phyloP scores from a whole-genome alignment of 805 yeast genomes.

The Cyberlindnera maritima region DNA sequence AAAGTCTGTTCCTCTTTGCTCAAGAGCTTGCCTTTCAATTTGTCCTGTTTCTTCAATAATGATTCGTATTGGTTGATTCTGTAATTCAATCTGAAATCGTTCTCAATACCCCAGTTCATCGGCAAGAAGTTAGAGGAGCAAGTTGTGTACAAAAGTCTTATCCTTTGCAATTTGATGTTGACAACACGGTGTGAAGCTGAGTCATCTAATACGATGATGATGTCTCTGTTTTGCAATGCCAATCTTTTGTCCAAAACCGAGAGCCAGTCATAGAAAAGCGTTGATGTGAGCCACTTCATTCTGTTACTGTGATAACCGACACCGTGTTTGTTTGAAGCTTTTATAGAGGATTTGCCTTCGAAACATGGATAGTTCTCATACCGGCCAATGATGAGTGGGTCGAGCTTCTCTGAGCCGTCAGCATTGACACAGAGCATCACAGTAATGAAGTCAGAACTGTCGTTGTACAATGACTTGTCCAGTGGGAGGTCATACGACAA shows the following conservation, averaged over 20 bases:
- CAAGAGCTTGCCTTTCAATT: conserved; percentile 18
- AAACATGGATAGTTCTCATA: conserved; percentile 46
- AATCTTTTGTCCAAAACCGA: conserved; percentile 58
- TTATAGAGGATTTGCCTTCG: conserved; percentile 37
- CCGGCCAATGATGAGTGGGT: conserved; percentile 60
- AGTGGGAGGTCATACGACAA: conserved; percentile 58
- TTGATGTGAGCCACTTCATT: conserved; percentile 62
- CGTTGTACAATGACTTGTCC: conserved; percentile 50
- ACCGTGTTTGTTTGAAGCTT: conserved; percentile 49
- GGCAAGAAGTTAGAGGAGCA: conserved; percentile 47
- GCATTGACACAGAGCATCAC: conserved; percentile 62
- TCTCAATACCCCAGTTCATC: conserved; percentile 61
- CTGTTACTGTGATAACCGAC: conserved; percentile 57
- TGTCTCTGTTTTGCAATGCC: conserved; percentile 45
- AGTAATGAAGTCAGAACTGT: conserved; percentile 42
- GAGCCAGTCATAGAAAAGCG: conserved; percentile 60
- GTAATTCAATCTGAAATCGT: conserved; percentile 57
- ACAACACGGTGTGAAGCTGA: conserved; percentile 60
- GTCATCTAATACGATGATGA: conserved; percentile 57
- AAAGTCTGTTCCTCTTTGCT: conserved; percentile 41
- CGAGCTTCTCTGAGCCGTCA: conserved; percentile 60
- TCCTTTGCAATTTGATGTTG: conserved; percentile 46
- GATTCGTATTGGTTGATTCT: conserved; percentile 54
- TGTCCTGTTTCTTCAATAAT: conserved; percentile 28
- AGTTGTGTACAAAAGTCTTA: conserved; percentile 38